phyloP scores from a whole-genome alignment of 495 filamentous ascomycete genomes.

The Xylaria telfairii region DNA sequence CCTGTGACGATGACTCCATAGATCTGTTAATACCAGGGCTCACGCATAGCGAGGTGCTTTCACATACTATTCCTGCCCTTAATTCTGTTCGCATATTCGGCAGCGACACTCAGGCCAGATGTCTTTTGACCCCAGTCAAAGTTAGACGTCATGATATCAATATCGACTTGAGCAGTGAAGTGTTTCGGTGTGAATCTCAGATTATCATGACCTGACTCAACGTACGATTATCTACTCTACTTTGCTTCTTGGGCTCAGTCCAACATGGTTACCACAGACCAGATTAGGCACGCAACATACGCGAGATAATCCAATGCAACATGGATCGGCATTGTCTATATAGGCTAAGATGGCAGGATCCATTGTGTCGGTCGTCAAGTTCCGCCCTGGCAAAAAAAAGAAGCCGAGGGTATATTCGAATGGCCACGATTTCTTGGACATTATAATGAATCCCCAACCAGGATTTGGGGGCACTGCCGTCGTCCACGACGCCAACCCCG shows the following conservation, averaged over 20 bases:
- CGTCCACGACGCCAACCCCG: conserved; percentile 3
- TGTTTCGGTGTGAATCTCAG: not conserved
- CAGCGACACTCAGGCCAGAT: conserved; percentile 51
- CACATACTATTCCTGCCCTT: conserved; percentile 44
- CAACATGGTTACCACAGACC: not conserved
- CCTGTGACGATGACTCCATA: conserved; percentile 54
- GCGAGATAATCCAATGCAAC: not conserved
- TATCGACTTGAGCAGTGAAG: not conserved
- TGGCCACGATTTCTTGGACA: not conserved
- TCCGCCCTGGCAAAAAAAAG: not conserved
- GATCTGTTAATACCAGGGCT: not conserved
- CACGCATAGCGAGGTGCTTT: not conserved
- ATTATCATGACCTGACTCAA: not conserved
- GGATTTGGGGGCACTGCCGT: not conserved
- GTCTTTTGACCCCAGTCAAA: conserved; percentile 52
- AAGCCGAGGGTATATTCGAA: conserved; percentile 11
- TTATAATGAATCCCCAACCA: not conserved
- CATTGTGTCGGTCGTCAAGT: not conserved
- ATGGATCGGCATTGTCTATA: conserved; percentile 6
- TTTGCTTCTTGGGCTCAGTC: not conserved
- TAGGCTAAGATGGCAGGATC: conserved; percentile 20
- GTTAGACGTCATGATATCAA: conserved; percentile 45
- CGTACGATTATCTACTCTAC: not conserved
- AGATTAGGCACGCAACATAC: not conserved
- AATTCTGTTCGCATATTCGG: conserved; percentile 47